phyloP scores from a whole-genome alignment of 2,329 filamentous ascomycete genomes.

The Beauveria sp. region DNA sequence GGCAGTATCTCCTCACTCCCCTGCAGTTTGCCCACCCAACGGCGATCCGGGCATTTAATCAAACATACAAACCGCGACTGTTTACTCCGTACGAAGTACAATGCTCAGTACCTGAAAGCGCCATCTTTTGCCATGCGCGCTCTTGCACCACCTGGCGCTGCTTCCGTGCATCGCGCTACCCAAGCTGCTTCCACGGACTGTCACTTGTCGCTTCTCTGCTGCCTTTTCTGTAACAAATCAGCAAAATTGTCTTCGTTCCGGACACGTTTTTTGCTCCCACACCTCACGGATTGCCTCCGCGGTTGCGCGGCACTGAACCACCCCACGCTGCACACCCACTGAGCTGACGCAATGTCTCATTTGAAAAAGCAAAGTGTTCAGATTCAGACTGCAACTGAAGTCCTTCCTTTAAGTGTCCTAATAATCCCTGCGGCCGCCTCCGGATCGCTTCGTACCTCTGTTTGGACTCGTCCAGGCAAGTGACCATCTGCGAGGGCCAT shows the following conservation, averaged over 20 bases:
- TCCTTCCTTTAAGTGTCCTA: not conserved
- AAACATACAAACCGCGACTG: not conserved
- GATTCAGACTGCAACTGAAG: not conserved
- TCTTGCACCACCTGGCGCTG: not conserved
- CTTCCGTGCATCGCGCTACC: not conserved
- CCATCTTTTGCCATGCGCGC: not conserved
- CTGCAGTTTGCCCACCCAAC: not conserved
- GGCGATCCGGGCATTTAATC: not conserved
- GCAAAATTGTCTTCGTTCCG: not conserved
- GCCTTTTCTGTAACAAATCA: not conserved
- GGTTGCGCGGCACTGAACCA: not conserved
- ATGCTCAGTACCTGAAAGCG: too few species aligned
- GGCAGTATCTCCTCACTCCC: not conserved
- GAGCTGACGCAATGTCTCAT: conserved; percentile 5
- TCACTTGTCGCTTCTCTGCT: not conserved
- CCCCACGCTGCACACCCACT: not conserved
- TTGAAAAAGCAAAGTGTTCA: not conserved
- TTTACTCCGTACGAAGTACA: too few species aligned
- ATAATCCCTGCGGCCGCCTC: too few species aligned
- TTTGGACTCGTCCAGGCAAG: too few species aligned
- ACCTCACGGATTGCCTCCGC: not conserved
- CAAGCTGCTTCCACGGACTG: not conserved
- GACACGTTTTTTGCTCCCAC: not conserved
- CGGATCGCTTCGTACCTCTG: too few species aligned
- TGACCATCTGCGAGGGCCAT: too few species aligned